Base-by-base conservation (phyloP, 306 rosid genomes). In the Arachis hypogaea region DNA sequence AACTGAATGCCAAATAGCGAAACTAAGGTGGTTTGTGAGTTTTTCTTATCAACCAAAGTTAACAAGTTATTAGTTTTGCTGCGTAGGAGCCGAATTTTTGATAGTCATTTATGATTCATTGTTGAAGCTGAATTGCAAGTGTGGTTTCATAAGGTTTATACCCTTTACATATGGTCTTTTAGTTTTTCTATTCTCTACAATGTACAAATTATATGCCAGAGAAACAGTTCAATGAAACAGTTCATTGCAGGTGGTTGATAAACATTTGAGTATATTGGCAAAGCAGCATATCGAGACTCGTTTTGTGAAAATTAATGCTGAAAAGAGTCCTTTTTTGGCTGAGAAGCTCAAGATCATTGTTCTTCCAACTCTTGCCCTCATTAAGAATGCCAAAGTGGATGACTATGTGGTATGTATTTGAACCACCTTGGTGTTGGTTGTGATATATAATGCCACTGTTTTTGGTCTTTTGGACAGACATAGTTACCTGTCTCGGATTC, bases 221-320 rank as follows among this genome's bases (percentile, higher is more conserved):
- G 69, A 71, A 59, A 36, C 16, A 41, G 67, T 74, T 47, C 55
- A 80, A 80, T 61, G 75, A 46, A 36, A 55, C 51, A 16, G 50
- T 85, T 74, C 28, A 52, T 84, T 78, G 73, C 86, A 94, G 99
- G 99, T 94, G 76, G 41, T 89, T 81, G 99, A 94, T 87, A 94
- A 94, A 84, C 99, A 94, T 85, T 55, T 94, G 74, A 79, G 83
- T 63, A 41, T 87, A 73, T 75, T 94, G 81, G 96, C 99, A 1
- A 84, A 94, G 93, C 96, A 89, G 78, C 99, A 89, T 77, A 46
- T 92, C 0, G 99, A 92, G 84, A 92, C 99, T 14, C 96, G 96
- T 43, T 88, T 94, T 68, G 84, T 88, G 69, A 94, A 88, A 80
- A 75, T 94, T 44, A 67, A 92, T 63, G 99, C 97, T 3, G 99